A percentile compares a stretch with the other conserved stretches of the same genome.
Evolutionary conservation across 257 asterid species (phyloP).

Genomic region (Solanum appendiculatum): DNA sequence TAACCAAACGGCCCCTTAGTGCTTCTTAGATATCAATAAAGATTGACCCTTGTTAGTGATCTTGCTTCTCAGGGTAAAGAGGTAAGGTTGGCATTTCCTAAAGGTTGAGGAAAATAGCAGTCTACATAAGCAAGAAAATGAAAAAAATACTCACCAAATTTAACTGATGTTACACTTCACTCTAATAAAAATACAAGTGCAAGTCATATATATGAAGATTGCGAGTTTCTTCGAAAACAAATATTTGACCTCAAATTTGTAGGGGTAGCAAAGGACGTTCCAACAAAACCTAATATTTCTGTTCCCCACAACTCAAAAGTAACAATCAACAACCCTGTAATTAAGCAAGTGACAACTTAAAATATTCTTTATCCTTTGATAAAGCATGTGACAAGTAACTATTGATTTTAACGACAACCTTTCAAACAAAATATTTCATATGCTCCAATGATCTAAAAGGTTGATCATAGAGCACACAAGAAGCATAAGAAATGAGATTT

Average conservation of each 20-base stretch:
- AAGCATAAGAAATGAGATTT: background rate
- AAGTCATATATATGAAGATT: background rate
- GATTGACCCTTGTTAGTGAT: background rate
- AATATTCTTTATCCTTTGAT: background rate
- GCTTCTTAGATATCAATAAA: background rate
- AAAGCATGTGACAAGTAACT: background rate
- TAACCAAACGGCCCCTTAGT: no score
- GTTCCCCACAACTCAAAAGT: background rate
- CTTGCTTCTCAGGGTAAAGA: background rate
- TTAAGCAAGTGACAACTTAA: background rate
- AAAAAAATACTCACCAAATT: background rate
- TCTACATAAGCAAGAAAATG: background rate
- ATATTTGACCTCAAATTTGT: background rate
- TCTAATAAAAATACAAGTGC: background rate
- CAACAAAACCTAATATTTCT: background rate
- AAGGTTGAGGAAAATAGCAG: background rate
- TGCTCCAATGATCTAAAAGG: background rate
- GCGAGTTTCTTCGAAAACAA: background rate
- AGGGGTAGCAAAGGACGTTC: background rate
- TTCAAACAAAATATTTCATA: background rate
- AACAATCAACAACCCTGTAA: background rate
- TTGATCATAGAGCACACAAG: background rate
- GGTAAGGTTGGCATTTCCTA: background rate
- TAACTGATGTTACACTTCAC: background rate
- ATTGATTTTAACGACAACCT: background rate